phyloP scores from a whole-genome alignment of 495 filamentous ascomycete genomes.

The Aspergillus haitiensis region DNA sequence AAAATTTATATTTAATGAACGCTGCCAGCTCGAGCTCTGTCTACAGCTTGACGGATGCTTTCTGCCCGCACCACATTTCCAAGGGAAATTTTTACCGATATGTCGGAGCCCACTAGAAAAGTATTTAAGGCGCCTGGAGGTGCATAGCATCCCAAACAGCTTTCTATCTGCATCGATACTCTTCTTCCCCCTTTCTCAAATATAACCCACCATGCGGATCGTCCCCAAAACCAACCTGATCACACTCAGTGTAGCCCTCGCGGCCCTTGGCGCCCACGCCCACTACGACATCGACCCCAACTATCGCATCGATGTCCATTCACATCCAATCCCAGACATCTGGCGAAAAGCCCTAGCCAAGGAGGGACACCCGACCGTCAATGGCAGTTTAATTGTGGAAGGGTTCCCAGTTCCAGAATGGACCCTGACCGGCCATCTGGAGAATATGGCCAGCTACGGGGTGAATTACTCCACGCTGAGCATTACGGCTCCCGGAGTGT shows the following conservation, averaged over 20 bases:
- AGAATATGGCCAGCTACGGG: constrained; percentile 41
- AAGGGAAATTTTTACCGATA: too few species aligned
- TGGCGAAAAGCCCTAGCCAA: constrained; percentile 31
- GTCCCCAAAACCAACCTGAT: too few species aligned
- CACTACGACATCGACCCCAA: neutral
- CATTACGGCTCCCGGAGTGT: constrained; percentile 48
- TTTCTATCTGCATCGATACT: too few species aligned
- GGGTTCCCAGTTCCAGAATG: constrained; percentile 34
- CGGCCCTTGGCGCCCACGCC: neutral
- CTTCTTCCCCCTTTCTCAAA: too few species aligned
- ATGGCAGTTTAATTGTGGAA: constrained; percentile 33
- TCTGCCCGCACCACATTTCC: too few species aligned
- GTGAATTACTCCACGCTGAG: constrained; percentile 50
- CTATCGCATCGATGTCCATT: constrained; percentile 37
- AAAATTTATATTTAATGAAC: too few species aligned
- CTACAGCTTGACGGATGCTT: too few species aligned
- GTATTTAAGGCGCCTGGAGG: too few species aligned
- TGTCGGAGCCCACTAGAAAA: too few species aligned
- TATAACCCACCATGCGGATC: too few species aligned
- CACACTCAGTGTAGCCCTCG: neutral
- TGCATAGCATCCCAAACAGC: too few species aligned
- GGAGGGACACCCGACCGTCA: constrained; percentile 32
- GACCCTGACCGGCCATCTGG: constrained; percentile 44
- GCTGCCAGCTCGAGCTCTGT: too few species aligned
- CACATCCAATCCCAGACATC: constrained; percentile 34